Evolutionary conservation across 257 asterid genomes (phyloP), one percentile per base, ranked within the genome.

Genomic region (Solanum ahanhuiri): DNA sequence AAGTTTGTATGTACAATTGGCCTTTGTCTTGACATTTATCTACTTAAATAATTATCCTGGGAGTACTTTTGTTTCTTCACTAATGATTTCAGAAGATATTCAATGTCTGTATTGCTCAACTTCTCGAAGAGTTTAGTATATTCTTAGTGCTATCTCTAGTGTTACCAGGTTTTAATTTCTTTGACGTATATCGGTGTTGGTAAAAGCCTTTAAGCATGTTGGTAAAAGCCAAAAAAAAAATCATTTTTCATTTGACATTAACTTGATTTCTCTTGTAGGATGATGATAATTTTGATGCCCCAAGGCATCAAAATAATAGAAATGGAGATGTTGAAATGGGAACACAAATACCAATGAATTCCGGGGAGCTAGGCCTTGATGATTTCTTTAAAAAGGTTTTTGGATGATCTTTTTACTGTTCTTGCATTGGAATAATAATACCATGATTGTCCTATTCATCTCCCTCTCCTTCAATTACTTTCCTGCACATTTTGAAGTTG

Each of bases 301-400:
- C 96, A 79, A 91, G 90, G 91, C 92, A 89, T 88, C 94, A 91
- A 87, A 86, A 70, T 83, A 88, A 92, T 85, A 90, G 98, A 89
- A 89, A 87, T 87, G 94, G 93, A 20, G 99, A 97, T 90, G 90
- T 97, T 86, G 99, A 97, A 93, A 91, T 95, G 97, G 99, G 98
- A 89, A 60, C 60, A 75, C 93, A 91, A 85, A 92, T 91, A 83
- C 88, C 91, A 81, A 87, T 88, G 91, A 91, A 89, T 85, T 93
- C 97, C 0, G 84, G 84, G 84, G 98, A 97, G 86, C 90, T 89
- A 39, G 99, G 98, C 87, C 85, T 97, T 90, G 98, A 94, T 71
- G 91, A 88, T 88, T 97, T 97, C 92, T 95, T 95, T 88, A 93
- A 94, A 92, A 89, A 97, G 99, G 99, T 96, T 54, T 28, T 88